Evolutionary conservation across 2,329 filamentous ascomycete species (phyloP), one percentile per base, ranked within the genome.

Genomic region (Elsinoe fawcettii): DNA sequence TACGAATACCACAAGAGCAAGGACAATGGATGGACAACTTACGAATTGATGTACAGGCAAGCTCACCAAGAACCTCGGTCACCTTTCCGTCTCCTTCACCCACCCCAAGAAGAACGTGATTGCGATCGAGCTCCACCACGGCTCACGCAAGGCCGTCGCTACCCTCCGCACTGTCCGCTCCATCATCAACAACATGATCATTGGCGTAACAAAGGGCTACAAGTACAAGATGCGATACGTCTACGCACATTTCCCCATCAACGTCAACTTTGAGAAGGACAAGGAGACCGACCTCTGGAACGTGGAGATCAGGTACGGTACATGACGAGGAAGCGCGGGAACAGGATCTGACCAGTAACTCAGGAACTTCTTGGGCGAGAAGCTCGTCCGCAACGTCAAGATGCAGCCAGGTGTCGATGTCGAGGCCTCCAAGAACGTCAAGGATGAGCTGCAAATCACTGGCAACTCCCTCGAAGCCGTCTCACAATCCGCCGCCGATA

Each of bases 161-260:
- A 89, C 92, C 69, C 90, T 99, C 78, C 90, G 93, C 72, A 99
- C 93, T 72, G 93, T 99, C 80, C 90, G 90, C 74, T 92, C 92
- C 66, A 78, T 97, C 79, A 95, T 99, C 84, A 89, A 95, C 85
- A 99, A 99, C 87, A 77, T 99, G 80, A 88, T 99, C 78, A 86
- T 91, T 71, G 93, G 93, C 77, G 93, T 99, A 67, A 99, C 93
- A 76, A 95, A 92, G 83, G 93, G 93, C 69, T 99, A 87, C 89
- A 95, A 95, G 83, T 99, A 99, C 88, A 99, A 99, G 89, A 97
- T 99, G 92, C 90, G 95, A 73, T 99, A 99, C 82, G 93, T 99
- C 79, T 99, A 99, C 78, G 93, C 93, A 76, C 93, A 99, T 87
- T 99, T 99, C 76, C 93, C 93, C 79, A 99, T 99, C 90, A 99